A percentile compares a stretch with the other conserved stretches of the same genome.
phyloP scores from a whole-genome alignment of 345 rosid genomes.

The Microthlaspi erraticum region DNA sequence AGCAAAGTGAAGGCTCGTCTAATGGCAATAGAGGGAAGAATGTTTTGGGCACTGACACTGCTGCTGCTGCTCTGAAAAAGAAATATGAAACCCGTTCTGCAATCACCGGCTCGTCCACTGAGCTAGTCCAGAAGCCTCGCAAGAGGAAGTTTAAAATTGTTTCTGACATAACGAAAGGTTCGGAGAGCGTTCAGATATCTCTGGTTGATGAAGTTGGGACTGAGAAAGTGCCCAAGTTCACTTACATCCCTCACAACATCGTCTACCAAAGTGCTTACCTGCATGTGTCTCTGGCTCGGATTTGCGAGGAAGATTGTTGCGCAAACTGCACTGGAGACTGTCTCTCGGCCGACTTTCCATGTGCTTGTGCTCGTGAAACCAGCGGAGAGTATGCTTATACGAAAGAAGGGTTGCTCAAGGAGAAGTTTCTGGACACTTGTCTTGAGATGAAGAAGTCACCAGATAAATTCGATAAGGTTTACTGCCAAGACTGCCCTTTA shows the following conservation, averaged over 20 bases:
- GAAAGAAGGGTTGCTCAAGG: slow-evolving; percentile 57
- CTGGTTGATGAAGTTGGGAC: slow-evolving; percentile 59
- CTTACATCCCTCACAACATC: slow-evolving; percentile 68
- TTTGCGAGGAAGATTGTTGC: slow-evolving; percentile 78
- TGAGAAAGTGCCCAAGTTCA: slow-evolving; percentile 60
- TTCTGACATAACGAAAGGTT: slow-evolving; percentile 60
- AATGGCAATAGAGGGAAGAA: slow-evolving; percentile 34
- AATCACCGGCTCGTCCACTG: slow-evolving; percentile 30
- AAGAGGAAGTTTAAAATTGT: slow-evolving; percentile 37
- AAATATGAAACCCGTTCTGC: slow-evolving; percentile 40
- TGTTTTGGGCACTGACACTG: slow-evolving; percentile 15
- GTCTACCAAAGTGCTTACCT: slow-evolving; percentile 66
- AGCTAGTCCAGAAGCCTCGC: slow-evolving; percentile 21
- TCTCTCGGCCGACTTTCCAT: slow-evolving; percentile 61
- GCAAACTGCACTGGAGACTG: slow-evolving; percentile 73
- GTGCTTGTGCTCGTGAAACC: slow-evolving; percentile 84
- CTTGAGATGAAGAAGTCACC: slow-evolving; percentile 51
- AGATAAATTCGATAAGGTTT: slow-evolving; percentile 45
- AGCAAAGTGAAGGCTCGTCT: slow-evolving; percentile 35
- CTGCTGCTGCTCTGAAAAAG: slow-evolving; percentile 28
- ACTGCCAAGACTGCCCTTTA: slow-evolving; percentile 78
- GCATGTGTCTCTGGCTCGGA: slow-evolving; percentile 70
- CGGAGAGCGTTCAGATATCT: slow-evolving; percentile 66
- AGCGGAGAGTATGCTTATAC: slow-evolving; percentile 88
- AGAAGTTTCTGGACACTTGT: slow-evolving; percentile 60